phyloP scores from a whole-genome alignment of 192 early-diverging fungal genomes.

The Diversispora eburnea region DNA sequence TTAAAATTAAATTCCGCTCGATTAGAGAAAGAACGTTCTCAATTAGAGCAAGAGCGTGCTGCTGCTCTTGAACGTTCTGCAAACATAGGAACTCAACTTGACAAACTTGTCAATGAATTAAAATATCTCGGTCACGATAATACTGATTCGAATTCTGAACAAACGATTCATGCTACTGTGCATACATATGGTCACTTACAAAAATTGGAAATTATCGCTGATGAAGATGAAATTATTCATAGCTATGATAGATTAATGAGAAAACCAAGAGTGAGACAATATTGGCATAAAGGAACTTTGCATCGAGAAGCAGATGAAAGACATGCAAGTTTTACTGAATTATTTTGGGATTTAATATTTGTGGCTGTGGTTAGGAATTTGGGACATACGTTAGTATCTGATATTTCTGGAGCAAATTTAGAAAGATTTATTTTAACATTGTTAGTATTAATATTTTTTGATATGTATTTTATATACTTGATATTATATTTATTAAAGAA shows the following conservation, averaged over 20 bases:
- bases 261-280: conserved; percentile 27
- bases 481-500: no score
- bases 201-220: conserved; percentile 33
- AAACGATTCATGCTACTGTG: conserved; percentile 31
- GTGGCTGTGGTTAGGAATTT: conserved; percentile 22
- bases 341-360: conserved; percentile 37
- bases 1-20: not conserved
- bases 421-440: conserved; percentile 27
- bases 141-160: not conserved
- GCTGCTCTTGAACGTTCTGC: conserved; percentile 15
- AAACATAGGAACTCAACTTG: conserved; percentile 17
- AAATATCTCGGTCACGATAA: conserved; percentile 17
- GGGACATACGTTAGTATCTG: conserved; percentile 6
- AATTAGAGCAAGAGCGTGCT: conserved; percentile 5
- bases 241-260: no score
- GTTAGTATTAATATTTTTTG: no score
- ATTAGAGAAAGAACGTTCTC: no score
- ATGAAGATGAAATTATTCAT: conserved; percentile 30
- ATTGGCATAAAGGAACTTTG: conserved; percentile 23
- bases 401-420: not conserved
- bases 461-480: no score
- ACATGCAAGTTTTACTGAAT: conserved; percentile 19
- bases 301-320: conserved; percentile 31
- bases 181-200: conserved; percentile 23
- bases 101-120: conserved; percentile 16